A percentile compares a stretch with the other conserved stretches of the same genome.
Evolutionary conservation across 768 basidiomycete genomes (phyloP).

Genomic region (Chlorophyllum brunneum): DNA sequence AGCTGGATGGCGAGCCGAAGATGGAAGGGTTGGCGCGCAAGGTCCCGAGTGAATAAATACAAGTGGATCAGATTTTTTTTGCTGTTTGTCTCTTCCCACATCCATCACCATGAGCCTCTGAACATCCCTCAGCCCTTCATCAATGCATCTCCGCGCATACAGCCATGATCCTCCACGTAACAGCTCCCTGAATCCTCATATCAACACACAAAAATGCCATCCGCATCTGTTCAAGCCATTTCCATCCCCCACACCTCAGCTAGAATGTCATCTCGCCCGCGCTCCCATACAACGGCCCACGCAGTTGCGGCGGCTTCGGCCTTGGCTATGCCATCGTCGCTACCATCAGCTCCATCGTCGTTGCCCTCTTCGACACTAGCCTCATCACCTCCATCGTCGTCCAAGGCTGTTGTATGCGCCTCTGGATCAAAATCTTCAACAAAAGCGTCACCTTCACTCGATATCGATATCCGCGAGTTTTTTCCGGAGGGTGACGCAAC

Average conservation of each 20-base stretch:
- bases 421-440: constrained; percentile 9
- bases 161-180: constrained; percentile 5
- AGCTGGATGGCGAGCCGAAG: neutral
- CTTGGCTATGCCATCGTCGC: neutral
- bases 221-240: neutral
- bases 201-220: neutral
- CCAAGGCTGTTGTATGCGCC: neutral
- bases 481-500: constrained; percentile 20
- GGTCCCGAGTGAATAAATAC: constrained; percentile 10
- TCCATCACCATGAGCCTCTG: constrained; percentile 6
- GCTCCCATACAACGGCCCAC: neutral
- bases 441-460: constrained; percentile 6
- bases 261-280: neutral
- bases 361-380: neutral
- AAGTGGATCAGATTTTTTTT: constrained; percentile 5
- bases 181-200: neutral
- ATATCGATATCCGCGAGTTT: constrained; percentile 19
- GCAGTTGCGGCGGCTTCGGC: neutral
- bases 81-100: neutral
- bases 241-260: constrained; percentile 1
- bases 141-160: neutral
- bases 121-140: neutral
- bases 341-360: neutral
- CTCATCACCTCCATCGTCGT: neutral
- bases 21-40: neutral